Evolutionary conservation across 441 rosid species (phyloP).

Genomic region (Populus trichocarpa): DNA sequence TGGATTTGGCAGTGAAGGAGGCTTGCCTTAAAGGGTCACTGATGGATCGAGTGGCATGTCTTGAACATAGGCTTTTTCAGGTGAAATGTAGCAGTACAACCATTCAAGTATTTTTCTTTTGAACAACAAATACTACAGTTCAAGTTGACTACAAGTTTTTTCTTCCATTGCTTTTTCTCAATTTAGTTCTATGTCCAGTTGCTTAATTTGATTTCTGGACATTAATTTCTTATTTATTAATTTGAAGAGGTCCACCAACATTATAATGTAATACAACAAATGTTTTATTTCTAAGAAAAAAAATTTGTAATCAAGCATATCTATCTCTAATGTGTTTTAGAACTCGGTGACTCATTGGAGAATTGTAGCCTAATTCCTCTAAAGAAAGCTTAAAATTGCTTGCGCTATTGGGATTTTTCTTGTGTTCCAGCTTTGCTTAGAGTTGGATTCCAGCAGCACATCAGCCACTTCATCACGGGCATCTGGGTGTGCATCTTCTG

Average conservation of each 20-base stretch:
- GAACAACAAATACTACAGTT: no score
- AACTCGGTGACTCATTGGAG: background rate
- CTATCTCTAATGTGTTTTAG: background rate
- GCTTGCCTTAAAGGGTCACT: slow-evolving; percentile 62
- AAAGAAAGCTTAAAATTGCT: background rate
- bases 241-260: background rate
- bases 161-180: no score
- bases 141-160: no score
- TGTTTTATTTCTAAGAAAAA: background rate
- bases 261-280: no score
- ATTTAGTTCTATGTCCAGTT: no score
- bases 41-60: slow-evolving; percentile 54
- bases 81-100: slow-evolving; percentile 14
- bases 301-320: background rate
- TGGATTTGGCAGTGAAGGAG: slow-evolving; percentile 51
- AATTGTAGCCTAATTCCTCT: background rate
- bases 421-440: background rate
- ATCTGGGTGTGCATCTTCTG: background rate
- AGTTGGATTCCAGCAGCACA: background rate
- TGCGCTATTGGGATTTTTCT: background rate
- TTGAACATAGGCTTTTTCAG: slow-evolving; percentile 65
- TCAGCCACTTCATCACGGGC: background rate
- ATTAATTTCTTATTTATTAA: background rate
- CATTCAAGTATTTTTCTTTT: background rate
- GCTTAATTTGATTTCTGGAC: no score